Percentiles rank a stretch among this genome's conserved stretches.
Evolutionary conservation across 2,329 filamentous ascomycete genomes (phyloP).

Genomic region (Exophiala spinifera): DNA sequence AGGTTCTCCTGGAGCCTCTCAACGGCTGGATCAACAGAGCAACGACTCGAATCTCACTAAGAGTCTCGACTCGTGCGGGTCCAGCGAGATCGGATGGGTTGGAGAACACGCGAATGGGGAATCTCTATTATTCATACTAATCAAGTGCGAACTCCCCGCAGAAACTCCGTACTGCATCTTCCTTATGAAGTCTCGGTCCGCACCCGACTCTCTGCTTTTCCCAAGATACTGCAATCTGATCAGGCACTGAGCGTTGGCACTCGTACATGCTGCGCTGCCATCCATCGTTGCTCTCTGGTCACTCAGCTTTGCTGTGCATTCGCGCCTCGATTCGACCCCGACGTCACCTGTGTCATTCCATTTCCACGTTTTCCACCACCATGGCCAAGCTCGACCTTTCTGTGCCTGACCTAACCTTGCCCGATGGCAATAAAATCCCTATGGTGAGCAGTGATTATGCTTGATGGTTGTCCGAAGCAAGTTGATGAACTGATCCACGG

Average conservation of each 20-base stretch:
- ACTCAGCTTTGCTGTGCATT: too few relatives aligned
- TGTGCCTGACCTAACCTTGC: constrained; percentile 26
- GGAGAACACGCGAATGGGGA: too few relatives aligned
- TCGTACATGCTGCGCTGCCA: too few relatives aligned
- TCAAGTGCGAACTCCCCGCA: too few relatives aligned
- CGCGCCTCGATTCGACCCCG: not conserved
- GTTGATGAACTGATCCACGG: not conserved
- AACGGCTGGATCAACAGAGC: too few relatives aligned
- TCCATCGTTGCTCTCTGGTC: too few relatives aligned
- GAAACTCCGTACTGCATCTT: too few relatives aligned
- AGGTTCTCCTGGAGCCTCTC: too few relatives aligned
- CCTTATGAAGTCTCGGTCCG: not conserved
- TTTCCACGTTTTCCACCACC: constrained; percentile 17
- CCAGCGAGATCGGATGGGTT: too few relatives aligned
- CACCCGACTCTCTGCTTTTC: not conserved
- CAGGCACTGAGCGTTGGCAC: not conserved
- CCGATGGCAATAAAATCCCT: constrained; percentile 30
- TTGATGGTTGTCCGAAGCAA: not conserved
- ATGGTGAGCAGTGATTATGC: constrained; percentile 17
- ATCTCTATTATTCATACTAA: too few relatives aligned
- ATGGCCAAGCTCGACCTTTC: constrained; percentile 30
- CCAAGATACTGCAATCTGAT: constrained; percentile 1
- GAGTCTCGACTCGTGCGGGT: too few relatives aligned
- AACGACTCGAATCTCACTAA: too few relatives aligned
- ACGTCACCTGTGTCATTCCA: not conserved